Evolutionary conservation across 768 basidiomycete species (phyloP).

Genomic region (Tulasnella sp.): DNA sequence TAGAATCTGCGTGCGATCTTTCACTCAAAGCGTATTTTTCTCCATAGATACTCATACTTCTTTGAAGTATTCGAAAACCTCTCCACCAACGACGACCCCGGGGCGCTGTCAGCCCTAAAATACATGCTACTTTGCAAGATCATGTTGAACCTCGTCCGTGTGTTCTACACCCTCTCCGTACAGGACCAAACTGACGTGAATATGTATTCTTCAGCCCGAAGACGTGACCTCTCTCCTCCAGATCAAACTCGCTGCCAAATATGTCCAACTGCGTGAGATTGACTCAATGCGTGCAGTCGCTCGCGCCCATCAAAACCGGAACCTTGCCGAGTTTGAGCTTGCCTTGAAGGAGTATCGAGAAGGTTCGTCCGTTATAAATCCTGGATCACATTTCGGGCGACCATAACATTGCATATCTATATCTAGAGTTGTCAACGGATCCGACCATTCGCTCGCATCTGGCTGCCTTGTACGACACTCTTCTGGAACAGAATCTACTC

Average conservation of each 20-base stretch:
- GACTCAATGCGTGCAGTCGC: slow-evolving; percentile 95
- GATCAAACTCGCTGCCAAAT: slow-evolving; percentile 80
- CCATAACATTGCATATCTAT: neutral
- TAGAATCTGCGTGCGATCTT: neutral
- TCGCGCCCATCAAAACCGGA: slow-evolving; percentile 83
- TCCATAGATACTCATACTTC: slow-evolving; percentile 75
- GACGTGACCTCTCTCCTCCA: slow-evolving; percentile 81
- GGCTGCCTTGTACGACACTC: slow-evolving; percentile 85
- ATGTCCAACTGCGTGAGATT: slow-evolving; percentile 77
- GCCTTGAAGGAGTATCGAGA: slow-evolving; percentile 78
- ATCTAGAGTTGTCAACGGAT: slow-evolving; percentile 82
- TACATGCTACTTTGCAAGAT: slow-evolving; percentile 98
- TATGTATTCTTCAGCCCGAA: slow-evolving; percentile 76
- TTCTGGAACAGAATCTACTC: slow-evolving; percentile 90
- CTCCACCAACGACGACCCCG: slow-evolving; percentile 60
- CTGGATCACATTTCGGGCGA: neutral
- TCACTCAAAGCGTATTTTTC: neutral
- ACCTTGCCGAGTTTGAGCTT: slow-evolving; percentile 80
- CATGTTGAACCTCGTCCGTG: slow-evolving; percentile 84
- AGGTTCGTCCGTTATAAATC: slow-evolving; percentile 32
- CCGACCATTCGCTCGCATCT: slow-evolving; percentile 93
- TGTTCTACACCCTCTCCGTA: neutral
- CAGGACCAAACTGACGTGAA: neutral
- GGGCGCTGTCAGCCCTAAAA: slow-evolving; percentile 77
- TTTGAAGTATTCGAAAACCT: slow-evolving; percentile 93